Evolutionary conservation across 2,329 filamentous ascomycete genomes (phyloP).

Genomic region (Colletotrichum tofieldiae): DNA sequence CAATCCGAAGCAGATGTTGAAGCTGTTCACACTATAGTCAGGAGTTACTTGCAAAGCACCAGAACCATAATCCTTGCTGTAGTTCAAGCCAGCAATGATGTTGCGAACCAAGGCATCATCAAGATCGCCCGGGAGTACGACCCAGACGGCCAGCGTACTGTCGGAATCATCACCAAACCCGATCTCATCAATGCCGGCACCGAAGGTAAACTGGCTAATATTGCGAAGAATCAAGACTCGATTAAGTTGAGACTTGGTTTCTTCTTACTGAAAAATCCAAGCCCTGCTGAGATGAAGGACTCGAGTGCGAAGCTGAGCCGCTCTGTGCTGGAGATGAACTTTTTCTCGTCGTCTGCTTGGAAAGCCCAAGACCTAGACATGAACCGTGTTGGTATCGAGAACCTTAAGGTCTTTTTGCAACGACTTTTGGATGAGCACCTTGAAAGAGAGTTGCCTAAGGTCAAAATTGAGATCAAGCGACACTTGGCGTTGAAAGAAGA

Average conservation of each 20-base stretch:
- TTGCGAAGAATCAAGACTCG: slow-evolving; percentile 61
- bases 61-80: slow-evolving; percentile 64
- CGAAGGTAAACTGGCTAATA: slow-evolving; percentile 56
- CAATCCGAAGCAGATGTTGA: slow-evolving; percentile 53
- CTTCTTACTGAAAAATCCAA: slow-evolving; percentile 66
- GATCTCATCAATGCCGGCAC: slow-evolving; percentile 58
- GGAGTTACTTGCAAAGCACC: slow-evolving; percentile 57
- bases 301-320: slow-evolving; percentile 54
- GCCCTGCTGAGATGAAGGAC: slow-evolving; percentile 42
- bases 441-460: slow-evolving; percentile 55
- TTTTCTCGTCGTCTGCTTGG: slow-evolving; percentile 63
- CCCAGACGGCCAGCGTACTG: slow-evolving; percentile 57
- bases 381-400: slow-evolving; percentile 61
- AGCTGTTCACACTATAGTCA: slow-evolving; percentile 55
- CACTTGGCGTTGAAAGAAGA: slow-evolving; percentile 47
- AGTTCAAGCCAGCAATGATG: slow-evolving; percentile 58
- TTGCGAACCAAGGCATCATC: slow-evolving; percentile 52
- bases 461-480: slow-evolving; percentile 56
- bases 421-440: slow-evolving; percentile 66
- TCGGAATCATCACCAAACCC: slow-evolving; percentile 73
- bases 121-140: slow-evolving; percentile 43
- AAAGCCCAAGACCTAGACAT: slow-evolving; percentile 48
- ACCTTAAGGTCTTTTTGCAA: slow-evolving; percentile 66
- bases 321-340: slow-evolving; percentile 53
- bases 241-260: slow-evolving; percentile 66